Base-by-base conservation (phyloP, 768 basidiomycete genomes). In the Boletus subcaerulescens region DNA sequence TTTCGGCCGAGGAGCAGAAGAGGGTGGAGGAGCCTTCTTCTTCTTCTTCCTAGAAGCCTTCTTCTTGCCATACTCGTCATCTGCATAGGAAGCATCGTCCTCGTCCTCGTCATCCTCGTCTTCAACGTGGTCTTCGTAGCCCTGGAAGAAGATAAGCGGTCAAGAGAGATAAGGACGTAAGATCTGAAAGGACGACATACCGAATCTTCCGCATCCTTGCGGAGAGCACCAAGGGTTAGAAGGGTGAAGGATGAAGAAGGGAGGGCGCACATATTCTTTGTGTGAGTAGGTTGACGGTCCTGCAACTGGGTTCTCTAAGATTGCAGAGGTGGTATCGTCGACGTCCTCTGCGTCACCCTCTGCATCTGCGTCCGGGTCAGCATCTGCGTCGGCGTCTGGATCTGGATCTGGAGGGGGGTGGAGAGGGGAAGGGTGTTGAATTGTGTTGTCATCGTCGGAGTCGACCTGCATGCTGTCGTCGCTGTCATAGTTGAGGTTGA, bases 11-110 rank as follows among this genome's bases (percentile, higher is more conserved):
- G 77, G 66, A 32, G 73, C 62, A 22, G 75, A 71, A 13, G 80
- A 72, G 60, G 80, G 63, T 24, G 78, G 68, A 10, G 71, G 59
- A 3, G 17, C 65, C 55, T 71, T 69, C 52, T 78, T 78, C 67
- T 83, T 87, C 77, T 89, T 89, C 79, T 85, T 89, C 71, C 81
- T 84, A 10, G 73, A 72, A 44, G 76, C 74, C 69, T 83, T 87
- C 78, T 86, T 87, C 76, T 81, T 84, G 35, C 77, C 82, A 66
- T 87, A 87, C 66, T 87, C 85, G 64, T 87, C 85, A 65, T 89
- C 87, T 45, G 81, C 89, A 66, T 90, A 91, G 48, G 88, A 87
- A 58, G 80, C 86, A 65, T 91, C 89, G 55, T 85, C 86, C 18
- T 53, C 45, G 18, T 86, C 87, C 65, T 90, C 86, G 18, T 85